Base-by-base conservation (phyloP, 23 red algal genomes). In the Gracilaria vermiculophylla region DNA sequence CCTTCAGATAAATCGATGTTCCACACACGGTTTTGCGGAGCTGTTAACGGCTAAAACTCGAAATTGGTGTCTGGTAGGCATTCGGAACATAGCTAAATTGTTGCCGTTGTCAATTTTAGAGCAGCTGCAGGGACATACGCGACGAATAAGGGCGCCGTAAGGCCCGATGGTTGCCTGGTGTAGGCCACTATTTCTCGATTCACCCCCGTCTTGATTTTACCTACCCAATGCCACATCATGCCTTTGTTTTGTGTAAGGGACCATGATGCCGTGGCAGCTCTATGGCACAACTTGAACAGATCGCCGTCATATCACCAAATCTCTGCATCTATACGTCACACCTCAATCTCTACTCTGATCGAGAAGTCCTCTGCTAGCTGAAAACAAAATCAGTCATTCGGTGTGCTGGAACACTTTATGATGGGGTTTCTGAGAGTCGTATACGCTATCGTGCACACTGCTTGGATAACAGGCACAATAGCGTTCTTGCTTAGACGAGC, bases 401-500 rank as follows among this genome's bases (percentile, higher is more conserved):
- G n/a, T n/a, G 7, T 13, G 16, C 29, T 47, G 21, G 58, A 64
- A 64, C 58, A 15, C 0, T 35, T 28, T 13, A 64, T 36, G 9
- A 73, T 73, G 67, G 67, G 47, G 23, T 42, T 73, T 29, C 39
- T 73, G 24, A 48, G 40, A 25, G 20, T 47, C 37, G 23, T 48
- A 3, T 73, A 73, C 28, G 17, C 40, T 29, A 48, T 28, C 36
- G 36, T 73, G 23, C 67, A 73, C 47, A 17, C 47, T 13, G 36
- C 42, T 45, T 73, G 67, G 67, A 2, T 48, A 24, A 47, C 67
- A 47, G 67, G 28, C 67, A 73, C 37, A 42, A 23, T 47, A 42
- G 67, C 39, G 20, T 73, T 73, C 42, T 42, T 73, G 42, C 67
- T 73, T 34, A 42, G 67, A 48, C 67, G 67, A 1, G 20, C 67